Evolutionary conservation across 768 basidiomycete genomes (phyloP).

Genomic region (Suillus spraguei): DNA sequence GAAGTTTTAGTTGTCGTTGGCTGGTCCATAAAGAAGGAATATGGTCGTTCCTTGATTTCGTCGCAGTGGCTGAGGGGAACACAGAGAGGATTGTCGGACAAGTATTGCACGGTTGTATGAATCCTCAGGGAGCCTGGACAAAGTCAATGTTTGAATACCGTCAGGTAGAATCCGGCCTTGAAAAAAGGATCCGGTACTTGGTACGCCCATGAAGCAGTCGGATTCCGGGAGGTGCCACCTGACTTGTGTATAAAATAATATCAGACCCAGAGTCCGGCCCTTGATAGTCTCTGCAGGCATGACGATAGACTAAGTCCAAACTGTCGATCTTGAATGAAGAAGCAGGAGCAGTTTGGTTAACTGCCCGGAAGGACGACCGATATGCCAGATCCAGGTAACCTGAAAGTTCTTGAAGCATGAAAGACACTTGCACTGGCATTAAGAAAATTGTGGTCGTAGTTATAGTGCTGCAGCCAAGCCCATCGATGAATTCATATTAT

Average conservation of each 20-base stretch:
- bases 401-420: neutral
- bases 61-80: slow-evolving; percentile 1
- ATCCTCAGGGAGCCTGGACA: neutral
- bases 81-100: neutral
- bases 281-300: neutral
- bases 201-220: too few species aligned
- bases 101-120: neutral
- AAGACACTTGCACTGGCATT: neutral
- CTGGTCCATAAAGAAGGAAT: neutral
- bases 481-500: too few species aligned
- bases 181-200: too few species aligned
- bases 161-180: too few species aligned
- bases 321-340: neutral
- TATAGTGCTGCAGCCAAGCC: too few species aligned
- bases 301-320: neutral
- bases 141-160: neutral
- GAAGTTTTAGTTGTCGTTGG: neutral
- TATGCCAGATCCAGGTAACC: neutral
- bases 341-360: neutral
- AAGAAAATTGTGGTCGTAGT: too few species aligned
- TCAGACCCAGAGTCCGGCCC: neutral
- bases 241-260: neutral
- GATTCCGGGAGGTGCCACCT: neutral
- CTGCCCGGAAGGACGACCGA: neutral
- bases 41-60: slow-evolving; percentile 10